Evolutionary conservation across 2,329 filamentous ascomycete genomes (phyloP).

Genomic region (Lecanosticta acicola): DNA sequence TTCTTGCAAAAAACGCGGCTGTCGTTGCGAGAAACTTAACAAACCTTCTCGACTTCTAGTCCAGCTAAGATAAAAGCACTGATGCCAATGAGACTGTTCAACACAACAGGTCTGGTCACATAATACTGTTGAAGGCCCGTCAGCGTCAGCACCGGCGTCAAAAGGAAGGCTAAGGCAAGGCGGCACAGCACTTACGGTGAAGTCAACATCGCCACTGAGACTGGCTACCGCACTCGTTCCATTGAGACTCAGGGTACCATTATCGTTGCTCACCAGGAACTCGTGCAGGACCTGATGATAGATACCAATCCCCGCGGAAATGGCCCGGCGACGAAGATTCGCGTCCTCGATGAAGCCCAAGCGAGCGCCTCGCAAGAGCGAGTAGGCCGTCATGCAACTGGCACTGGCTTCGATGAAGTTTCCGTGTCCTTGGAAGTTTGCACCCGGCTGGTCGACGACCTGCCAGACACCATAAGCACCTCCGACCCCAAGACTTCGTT

Average conservation of each 20-base stretch:
- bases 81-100: constrained; percentile 38
- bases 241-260: constrained; percentile 39
- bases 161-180: background rate
- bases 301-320: constrained; percentile 44
- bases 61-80: constrained; percentile 39
- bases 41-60: constrained; percentile 30
- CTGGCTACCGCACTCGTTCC: constrained; percentile 48
- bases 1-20: no score
- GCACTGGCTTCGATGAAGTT: constrained; percentile 59
- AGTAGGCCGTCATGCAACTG: constrained; percentile 53
- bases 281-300: constrained; percentile 43
- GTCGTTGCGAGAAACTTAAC: no score
- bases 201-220: constrained; percentile 45
- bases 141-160: constrained; percentile 2
- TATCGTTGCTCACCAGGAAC: constrained; percentile 41
- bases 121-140: constrained; percentile 36
- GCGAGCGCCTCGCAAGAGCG: constrained; percentile 45
- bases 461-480: constrained; percentile 49
- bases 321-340: constrained; percentile 28
- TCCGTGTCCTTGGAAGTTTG: constrained; percentile 30
- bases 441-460: constrained; percentile 47
- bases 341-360: constrained; percentile 33
- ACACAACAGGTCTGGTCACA: constrained; percentile 35
- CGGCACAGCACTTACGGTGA: constrained; percentile 38
- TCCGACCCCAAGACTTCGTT: constrained; percentile 23